Evolutionary conservation across 1,284 basidiomycete genomes (phyloP), one percentile per base, ranked within the genome.

Genomic region (Albatrellus sp.): DNA sequence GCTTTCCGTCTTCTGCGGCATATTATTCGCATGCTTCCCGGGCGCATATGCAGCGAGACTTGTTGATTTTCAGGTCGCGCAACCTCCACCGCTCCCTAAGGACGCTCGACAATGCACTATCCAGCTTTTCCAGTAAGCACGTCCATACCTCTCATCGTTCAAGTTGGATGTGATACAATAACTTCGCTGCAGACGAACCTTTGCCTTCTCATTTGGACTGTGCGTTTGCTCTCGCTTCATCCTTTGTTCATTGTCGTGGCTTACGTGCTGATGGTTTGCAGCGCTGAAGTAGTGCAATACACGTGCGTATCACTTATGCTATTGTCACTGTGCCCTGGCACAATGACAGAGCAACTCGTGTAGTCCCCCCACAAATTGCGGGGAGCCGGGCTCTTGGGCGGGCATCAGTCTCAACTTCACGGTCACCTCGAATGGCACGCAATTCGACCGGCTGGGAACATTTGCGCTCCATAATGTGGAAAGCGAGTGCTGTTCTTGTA

Each of bases 401-500:
- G 82, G 73, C 1, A 68, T 86, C 37, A 80, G 73, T 13, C 63
- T 85, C 36, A 85, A 86, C 56, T 76, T 83, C 52, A 84, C 83
- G 1, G 80, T 79, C n/a, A 81, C 80, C 6, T 80, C 76, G 34
- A 83, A 83, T 46, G 83, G 83, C 37, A 85, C 80, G 8, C 84
- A 87, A 56, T 88, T 75, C 46, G 84, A 86, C 54, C 72, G 84
- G 28, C 64, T 86, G 9, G 81, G 73, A 2, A 71, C 77, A 13
- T 81, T 87, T 52, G 82, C 79, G 2, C 80, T 85, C 55, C 75
- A 82, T 28, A 77, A 83, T 52, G 77, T 80, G 6, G 83, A 86
- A 58, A 83, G 82, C 80, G 52, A 50, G 74, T 60, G 14, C 6
- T 6, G 14, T 42, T 20, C 37, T 17, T 29, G 14, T 2, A 14